Percentiles rank a stretch among this genome's conserved stretches.
These are phyloP conservation scores for Cystobasidium slooffiae DNA, from an alignment of 1,284 basidiomycete species.

Conservation along the genomic window DNA sequence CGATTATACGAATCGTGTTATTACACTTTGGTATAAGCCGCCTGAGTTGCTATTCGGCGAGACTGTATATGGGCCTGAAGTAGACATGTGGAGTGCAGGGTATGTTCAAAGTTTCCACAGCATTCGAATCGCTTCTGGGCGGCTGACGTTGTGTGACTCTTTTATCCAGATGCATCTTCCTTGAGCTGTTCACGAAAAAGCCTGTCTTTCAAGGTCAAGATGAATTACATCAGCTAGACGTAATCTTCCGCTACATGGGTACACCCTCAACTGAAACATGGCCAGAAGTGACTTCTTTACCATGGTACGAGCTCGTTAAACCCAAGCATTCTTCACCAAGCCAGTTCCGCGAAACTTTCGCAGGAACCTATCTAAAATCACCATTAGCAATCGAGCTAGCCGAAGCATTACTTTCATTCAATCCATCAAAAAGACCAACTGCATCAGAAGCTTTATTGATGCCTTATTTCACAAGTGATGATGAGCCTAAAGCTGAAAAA, in stretches of 20 bases:
- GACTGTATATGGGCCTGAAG: constrained; percentile 94
- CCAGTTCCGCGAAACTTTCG: constrained; percentile 75
- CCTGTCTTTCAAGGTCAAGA: constrained; percentile 95
- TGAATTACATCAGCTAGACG: constrained; percentile 94
- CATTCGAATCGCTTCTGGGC: not conserved
- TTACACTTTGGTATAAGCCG: constrained; percentile 98
- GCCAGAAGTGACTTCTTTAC: constrained; percentile 79
- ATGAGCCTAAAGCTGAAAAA: constrained; percentile 68
- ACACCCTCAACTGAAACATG: constrained; percentile 82
- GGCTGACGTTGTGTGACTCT: constrained; percentile 35
- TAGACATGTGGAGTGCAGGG: constrained; percentile 99
- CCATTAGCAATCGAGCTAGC: constrained; percentile 79
- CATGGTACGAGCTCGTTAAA: constrained; percentile 98
- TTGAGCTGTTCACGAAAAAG: constrained; percentile 93
- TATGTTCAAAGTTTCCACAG: constrained; percentile 57
- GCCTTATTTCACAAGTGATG: constrained; percentile 79
- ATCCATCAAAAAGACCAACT: constrained; percentile 76
- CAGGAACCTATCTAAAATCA: constrained; percentile 54
- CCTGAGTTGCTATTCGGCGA: constrained; percentile 95
- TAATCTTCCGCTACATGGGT: constrained; percentile 87
- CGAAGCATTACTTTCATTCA: constrained; percentile 76
- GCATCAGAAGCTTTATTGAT: constrained; percentile 79
- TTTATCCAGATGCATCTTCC: constrained; percentile 93
- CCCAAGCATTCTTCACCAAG: constrained; percentile 74
- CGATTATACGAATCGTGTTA: constrained; percentile 98